Conservation (phyloP, 2,329 filamentous ascomycete species). For the Lojkania enalia region DNA sequence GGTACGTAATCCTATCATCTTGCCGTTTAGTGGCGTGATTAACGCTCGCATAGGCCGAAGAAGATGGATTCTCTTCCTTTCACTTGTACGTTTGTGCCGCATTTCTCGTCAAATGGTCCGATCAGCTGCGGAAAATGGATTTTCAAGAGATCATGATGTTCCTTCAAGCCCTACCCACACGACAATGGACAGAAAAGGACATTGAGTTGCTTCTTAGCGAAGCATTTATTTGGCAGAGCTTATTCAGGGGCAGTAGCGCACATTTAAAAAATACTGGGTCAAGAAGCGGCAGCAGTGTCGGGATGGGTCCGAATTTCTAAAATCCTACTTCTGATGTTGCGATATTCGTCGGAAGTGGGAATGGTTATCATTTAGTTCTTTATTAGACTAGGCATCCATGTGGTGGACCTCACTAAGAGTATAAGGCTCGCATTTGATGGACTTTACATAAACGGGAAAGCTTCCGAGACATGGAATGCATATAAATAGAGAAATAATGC, state of each 20-base stretch:
- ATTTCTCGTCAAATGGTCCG: slow-evolving; percentile 97
- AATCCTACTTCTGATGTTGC: slow-evolving; percentile 1
- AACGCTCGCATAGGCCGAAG: slow-evolving; percentile 71
- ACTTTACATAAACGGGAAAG: too few relatives aligned
- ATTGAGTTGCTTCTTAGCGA: slow-evolving; percentile 94
- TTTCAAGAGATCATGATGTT: slow-evolving; percentile 99
- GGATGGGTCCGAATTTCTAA: slow-evolving; percentile 44
- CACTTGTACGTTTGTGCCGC: slow-evolving; percentile 98
- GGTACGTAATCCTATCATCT: slow-evolving; percentile 57
- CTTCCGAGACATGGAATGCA: too few relatives aligned
- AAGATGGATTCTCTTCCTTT: slow-evolving; percentile 97
- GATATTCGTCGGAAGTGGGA: too few relatives aligned
- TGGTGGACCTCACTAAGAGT: too few relatives aligned
- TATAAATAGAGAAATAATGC: too few relatives aligned
- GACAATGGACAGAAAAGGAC: slow-evolving; percentile 95
- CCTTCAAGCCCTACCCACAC: slow-evolving; percentile 88
- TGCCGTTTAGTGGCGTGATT: neutral
- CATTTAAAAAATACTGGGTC: slow-evolving; percentile 63
- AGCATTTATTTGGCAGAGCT: slow-evolving; percentile 97
- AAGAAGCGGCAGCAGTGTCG: slow-evolving; percentile 35
- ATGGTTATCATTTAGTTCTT: too few relatives aligned
- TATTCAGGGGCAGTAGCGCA: slow-evolving; percentile 92
- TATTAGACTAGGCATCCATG: too few relatives aligned
- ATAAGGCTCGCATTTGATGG: too few relatives aligned
- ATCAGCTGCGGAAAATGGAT: slow-evolving; percentile 94